Conservation (phyloP, 306 rosid species). For the Pyrus pyrifolia region DNA sequence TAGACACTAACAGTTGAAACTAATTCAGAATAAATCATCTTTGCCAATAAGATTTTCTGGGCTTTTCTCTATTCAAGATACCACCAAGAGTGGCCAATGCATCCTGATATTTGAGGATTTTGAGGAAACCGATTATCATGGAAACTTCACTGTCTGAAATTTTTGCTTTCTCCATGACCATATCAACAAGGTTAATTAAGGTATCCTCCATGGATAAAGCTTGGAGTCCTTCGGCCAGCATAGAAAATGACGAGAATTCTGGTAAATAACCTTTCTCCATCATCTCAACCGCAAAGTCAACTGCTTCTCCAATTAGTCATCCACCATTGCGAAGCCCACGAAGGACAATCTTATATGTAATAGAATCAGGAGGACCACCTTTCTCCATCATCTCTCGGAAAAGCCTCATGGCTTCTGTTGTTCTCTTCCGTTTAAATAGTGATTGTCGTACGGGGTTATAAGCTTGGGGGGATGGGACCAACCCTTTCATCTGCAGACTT, state of each 20-base stretch:
- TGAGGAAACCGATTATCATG: conserved; percentile 68
- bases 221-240: conserved; percentile 84
- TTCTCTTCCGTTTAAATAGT: conserved; percentile 64
- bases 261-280: conserved; percentile 64
- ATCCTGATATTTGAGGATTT: conserved; percentile 66
- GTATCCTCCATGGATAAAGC: conserved; percentile 79
- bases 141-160: conserved; percentile 52
- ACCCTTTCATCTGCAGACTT: conserved; percentile 80
- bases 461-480: conserved; percentile 67
- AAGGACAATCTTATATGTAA: conserved; percentile 65
- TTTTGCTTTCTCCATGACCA: conserved; percentile 64
- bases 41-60: conserved; percentile 35
- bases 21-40: conserved; percentile 8
- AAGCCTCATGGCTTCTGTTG: conserved; percentile 75
- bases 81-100: conserved; percentile 70
- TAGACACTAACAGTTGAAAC: neutral
- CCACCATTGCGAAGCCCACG: conserved; percentile 92
- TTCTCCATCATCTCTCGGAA: conserved; percentile 87
- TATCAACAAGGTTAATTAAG: conserved; percentile 53
- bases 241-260: conserved; percentile 52
- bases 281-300: conserved; percentile 77
- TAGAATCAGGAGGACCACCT: conserved; percentile 63
- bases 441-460: conserved; percentile 77
- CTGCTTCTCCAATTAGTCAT: conserved; percentile 80
- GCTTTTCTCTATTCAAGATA: conserved; percentile 48